Percentiles rank a stretch among this genome's conserved stretches.
These are phyloP conservation scores for Trichoderma asperellum DNA, from an alignment of 2,329 filamentous ascomycete genomes.

Conservation along the genomic window DNA sequence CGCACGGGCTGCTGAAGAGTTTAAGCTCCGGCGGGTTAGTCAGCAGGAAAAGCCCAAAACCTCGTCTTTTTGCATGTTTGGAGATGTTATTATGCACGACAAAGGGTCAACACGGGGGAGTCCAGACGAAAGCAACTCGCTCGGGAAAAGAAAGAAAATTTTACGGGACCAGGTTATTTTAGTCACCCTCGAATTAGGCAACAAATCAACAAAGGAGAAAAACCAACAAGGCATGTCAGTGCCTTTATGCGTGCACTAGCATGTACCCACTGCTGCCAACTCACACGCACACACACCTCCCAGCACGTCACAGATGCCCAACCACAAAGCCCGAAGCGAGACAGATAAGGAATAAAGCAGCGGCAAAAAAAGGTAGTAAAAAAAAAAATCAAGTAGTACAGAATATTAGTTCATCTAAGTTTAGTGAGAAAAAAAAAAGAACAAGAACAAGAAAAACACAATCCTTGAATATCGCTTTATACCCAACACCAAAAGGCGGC, in stretches of 20 bases:
- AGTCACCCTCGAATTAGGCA: neutral
- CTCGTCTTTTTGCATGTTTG: neutral
- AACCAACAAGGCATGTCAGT: neutral
- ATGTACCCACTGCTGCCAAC: conserved; percentile 23
- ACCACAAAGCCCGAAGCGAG: conserved; percentile 13
- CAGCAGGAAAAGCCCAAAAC: neutral
- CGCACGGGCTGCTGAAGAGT: conserved; percentile 10
- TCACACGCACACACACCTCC: conserved; percentile 16
- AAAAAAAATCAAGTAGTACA: neutral
- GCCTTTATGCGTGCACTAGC: conserved; percentile 9
- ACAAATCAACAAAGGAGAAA: neutral
- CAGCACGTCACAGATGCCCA: conserved; percentile 27
- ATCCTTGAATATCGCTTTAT: neutral
- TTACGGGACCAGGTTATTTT: neutral
- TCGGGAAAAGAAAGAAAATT: neutral
- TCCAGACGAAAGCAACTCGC: neutral
- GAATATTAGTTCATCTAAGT: neutral
- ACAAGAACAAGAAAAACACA: no score
- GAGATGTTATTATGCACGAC: neutral
- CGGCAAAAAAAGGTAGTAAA: no score
- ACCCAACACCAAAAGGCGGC: neutral
- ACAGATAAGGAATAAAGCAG: neutral
- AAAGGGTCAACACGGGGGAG: neutral
- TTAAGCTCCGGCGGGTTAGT: conserved; percentile 1
- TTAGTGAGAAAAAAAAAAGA: neutral